Evolutionary conservation across 148 eudicot species (phyloP).

Genomic region (Fallopia convolvulus): DNA sequence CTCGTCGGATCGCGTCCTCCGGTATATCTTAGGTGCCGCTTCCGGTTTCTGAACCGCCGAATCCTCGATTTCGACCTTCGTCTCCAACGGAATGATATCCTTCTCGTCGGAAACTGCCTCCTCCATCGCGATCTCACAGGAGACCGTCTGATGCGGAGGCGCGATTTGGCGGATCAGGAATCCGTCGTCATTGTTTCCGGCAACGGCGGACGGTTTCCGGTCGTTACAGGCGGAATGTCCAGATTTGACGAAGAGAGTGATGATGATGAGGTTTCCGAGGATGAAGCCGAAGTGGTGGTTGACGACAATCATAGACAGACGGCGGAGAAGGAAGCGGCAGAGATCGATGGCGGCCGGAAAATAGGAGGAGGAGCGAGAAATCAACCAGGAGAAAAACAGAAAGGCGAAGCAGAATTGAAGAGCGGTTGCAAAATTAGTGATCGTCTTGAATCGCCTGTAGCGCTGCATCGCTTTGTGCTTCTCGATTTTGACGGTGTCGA

Average conservation of each 20-base stretch:
- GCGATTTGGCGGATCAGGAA: background rate
- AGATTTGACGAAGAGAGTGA: conserved; percentile 22
- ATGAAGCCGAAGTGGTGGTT: conserved; percentile 48
- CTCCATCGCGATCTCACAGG: background rate
- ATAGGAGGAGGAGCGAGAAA: conserved; percentile 19
- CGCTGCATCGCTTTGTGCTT: conserved; percentile 33
- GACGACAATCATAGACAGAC: conserved; percentile 17
- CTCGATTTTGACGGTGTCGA: conserved; percentile 30
- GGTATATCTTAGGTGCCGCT: background rate
- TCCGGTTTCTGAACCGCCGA: background rate
- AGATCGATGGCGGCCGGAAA: conserved; percentile 15
- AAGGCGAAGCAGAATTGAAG: conserved; percentile 27
- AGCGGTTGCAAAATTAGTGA: conserved; percentile 15
- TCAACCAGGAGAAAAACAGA: conserved; percentile 15
- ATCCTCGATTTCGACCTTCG: background rate
- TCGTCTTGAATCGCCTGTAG: conserved; percentile 20
- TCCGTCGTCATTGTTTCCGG: background rate
- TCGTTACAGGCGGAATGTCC: background rate
- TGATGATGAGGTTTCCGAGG: conserved; percentile 48
- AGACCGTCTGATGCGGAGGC: background rate
- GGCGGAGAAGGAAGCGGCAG: conserved; percentile 14
- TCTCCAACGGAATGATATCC: background rate
- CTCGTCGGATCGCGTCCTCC: conserved; percentile 9
- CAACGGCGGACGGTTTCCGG: background rate
- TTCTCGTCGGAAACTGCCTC: background rate